Evolutionary conservation across 805 yeast genomes (phyloP).

Genomic region (Candida silvicultrix): DNA sequence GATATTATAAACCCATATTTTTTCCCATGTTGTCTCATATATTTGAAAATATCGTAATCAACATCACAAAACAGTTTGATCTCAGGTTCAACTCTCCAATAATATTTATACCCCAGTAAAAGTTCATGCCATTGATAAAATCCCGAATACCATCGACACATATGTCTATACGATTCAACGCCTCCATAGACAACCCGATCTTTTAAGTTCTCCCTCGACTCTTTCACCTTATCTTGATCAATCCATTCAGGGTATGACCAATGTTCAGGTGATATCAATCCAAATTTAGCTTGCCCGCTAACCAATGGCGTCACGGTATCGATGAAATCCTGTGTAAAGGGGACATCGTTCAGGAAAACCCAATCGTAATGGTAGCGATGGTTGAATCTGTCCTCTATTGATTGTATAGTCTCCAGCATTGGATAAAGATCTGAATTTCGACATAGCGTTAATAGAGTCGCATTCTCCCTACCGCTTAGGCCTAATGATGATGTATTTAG

Average conservation of each 20-base stretch:
- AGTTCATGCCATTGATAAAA: conserved; percentile 71
- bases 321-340: conserved; percentile 68
- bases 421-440: conserved; percentile 50
- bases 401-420: conserved; percentile 46
- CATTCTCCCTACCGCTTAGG: conserved; percentile 18
- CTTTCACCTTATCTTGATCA: conserved; percentile 65
- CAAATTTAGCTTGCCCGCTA: conserved; percentile 67
- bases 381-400: conserved; percentile 32
- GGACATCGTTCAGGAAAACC: conserved; percentile 85
- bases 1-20: conserved; percentile 74
- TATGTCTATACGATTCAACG: conserved; percentile 72
- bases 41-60: conserved; percentile 73
- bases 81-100: conserved; percentile 92
- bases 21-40: conserved; percentile 69
- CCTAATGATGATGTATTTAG: background rate
- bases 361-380: conserved; percentile 74
- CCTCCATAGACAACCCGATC: conserved; percentile 63
- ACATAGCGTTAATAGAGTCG: conserved; percentile 48
- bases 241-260: conserved; percentile 86
- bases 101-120: conserved; percentile 67
- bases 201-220: conserved; percentile 51
- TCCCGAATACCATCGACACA: conserved; percentile 88
- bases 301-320: conserved; percentile 42
- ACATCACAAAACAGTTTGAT: conserved; percentile 70
- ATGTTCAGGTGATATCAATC: conserved; percentile 66